These are phyloP conservation scores for Metschnikowia peoriensis DNA, from an alignment of 805 yeast species.

Conservation along the genomic window DNA sequence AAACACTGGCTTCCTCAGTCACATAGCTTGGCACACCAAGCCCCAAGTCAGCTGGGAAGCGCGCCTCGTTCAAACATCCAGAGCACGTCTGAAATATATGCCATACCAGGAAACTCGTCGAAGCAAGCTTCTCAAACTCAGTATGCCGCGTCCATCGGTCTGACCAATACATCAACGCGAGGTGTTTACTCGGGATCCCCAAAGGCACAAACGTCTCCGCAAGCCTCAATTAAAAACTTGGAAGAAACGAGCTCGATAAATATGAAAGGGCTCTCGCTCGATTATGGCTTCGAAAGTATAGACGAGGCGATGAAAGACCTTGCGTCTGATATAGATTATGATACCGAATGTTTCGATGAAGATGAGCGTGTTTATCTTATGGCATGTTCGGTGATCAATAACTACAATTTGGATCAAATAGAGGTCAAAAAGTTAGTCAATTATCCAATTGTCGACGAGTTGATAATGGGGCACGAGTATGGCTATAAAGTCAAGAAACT, in stretches of 20 bases:
- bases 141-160: slow-evolving; percentile 28
- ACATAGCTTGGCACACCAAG: slow-evolving; percentile 10
- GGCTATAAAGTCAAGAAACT: slow-evolving; percentile 42
- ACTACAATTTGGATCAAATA: slow-evolving; percentile 26
- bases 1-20: slow-evolving; percentile 70
- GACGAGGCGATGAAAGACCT: slow-evolving; percentile 23
- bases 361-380: slow-evolving; percentile 36
- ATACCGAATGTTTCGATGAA: slow-evolving; percentile 33
- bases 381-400: slow-evolving; percentile 26
- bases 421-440: slow-evolving; percentile 36
- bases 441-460: slow-evolving; percentile 45
- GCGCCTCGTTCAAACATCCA: slow-evolving; percentile 15
- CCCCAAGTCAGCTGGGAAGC: background rate
- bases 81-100: slow-evolving; percentile 30
- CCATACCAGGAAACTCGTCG: slow-evolving; percentile 13
- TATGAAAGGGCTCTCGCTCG: background rate
- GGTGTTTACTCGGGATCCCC: slow-evolving; percentile 33
- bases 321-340: slow-evolving; percentile 27
- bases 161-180: slow-evolving; percentile 32
- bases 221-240: slow-evolving; percentile 14
- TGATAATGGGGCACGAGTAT: slow-evolving; percentile 37
- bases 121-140: slow-evolving; percentile 7
- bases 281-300: slow-evolving; percentile 13
- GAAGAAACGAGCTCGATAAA: slow-evolving; percentile 5
- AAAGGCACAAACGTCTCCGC: slow-evolving; percentile 21